phyloP scores from a whole-genome alignment of 306 rosid genomes.

The Pueraria montana region DNA sequence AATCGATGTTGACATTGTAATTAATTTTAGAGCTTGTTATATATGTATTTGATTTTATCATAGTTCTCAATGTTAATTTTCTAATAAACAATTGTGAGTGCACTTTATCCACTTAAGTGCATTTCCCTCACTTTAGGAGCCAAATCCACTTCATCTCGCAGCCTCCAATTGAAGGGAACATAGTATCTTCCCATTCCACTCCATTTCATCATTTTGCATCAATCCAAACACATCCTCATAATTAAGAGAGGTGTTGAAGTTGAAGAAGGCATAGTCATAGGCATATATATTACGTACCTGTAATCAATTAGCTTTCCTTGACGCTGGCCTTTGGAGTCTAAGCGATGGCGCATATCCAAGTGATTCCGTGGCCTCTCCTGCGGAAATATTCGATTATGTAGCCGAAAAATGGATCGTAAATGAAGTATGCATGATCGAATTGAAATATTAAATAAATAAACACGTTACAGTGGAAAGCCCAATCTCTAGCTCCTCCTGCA shows the following conservation, averaged over 20 bases:
- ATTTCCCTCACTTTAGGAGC: neutral
- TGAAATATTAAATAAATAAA: neutral
- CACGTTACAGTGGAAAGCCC: slow-evolving; percentile 76
- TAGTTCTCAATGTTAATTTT: neutral
- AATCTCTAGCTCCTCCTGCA: slow-evolving; percentile 88
- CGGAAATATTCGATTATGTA: neutral
- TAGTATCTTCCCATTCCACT: neutral
- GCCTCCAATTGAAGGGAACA: neutral
- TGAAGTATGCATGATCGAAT: neutral
- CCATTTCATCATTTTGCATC: neutral
- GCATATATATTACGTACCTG: slow-evolving; percentile 54
- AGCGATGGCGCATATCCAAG: slow-evolving; percentile 98
- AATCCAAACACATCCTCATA: neutral
- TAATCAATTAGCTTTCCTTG: slow-evolving; percentile 92
- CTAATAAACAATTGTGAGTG: neutral
- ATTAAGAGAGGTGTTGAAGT: slow-evolving; percentile 23
- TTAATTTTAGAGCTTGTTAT: too few relatives aligned
- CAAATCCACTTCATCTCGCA: neutral
- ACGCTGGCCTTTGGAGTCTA: slow-evolving; percentile 94
- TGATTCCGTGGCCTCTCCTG: slow-evolving; percentile 98
- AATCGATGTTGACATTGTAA: neutral
- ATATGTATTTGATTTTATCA: too few relatives aligned
- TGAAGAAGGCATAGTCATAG: neutral
- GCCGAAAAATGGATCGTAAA: neutral
- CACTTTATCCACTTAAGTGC: neutral